Conservation (phyloP, 768 basidiomycete genomes). For the Lentinula raphanica region DNA sequence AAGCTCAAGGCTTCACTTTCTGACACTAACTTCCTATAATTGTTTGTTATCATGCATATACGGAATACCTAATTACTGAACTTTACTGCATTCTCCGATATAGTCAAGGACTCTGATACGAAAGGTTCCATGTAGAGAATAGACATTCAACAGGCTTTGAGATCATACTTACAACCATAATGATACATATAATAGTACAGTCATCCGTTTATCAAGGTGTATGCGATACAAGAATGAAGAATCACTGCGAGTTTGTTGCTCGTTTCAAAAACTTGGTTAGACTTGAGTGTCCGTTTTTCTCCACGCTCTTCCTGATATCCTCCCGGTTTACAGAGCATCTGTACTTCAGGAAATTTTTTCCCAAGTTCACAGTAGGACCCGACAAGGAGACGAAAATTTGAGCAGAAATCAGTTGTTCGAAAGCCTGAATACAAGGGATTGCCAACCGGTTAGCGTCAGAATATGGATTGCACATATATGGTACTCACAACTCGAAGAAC, state of each 20-base stretch:
- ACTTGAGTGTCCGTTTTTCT: conserved; percentile 59
- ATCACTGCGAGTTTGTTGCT: neutral
- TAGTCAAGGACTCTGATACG: too few species aligned
- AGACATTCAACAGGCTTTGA: too few species aligned
- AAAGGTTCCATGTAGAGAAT: too few species aligned
- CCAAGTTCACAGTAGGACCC: conserved; percentile 41
- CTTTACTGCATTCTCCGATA: too few species aligned
- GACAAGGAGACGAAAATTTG: conserved; percentile 52
- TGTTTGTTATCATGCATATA: too few species aligned
- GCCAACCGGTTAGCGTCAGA: neutral
- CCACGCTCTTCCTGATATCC: conserved; percentile 64
- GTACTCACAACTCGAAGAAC: conserved; percentile 61
- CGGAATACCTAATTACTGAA: too few species aligned
- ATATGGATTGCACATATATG: neutral
- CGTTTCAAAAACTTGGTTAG: conserved; percentile 33
- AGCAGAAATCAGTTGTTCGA: conserved; percentile 58
- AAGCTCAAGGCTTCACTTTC: too few species aligned
- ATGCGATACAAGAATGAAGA: neutral
- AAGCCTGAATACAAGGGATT: conserved; percentile 49
- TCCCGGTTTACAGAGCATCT: conserved; percentile 58
- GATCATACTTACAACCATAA: too few species aligned
- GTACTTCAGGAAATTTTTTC: conserved; percentile 73
- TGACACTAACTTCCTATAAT: too few species aligned
- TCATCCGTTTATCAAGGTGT: neutral
- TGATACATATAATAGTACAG: neutral